Conservation (phyloP, 2,329 filamentous ascomycete genomes). For the Sarocladium brachiariae region DNA sequence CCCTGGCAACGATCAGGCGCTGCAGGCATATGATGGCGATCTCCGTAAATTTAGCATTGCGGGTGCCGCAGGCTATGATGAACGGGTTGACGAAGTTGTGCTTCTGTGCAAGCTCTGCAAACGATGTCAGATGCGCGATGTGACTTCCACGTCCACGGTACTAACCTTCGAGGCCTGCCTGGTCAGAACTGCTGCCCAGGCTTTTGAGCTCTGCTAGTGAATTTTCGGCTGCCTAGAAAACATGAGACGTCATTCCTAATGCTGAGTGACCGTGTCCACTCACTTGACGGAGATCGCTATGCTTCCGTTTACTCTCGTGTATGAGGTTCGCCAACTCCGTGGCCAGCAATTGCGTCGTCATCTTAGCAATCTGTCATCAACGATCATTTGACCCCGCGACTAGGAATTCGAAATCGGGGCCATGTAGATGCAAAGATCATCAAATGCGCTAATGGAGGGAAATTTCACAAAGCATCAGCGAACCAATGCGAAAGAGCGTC, state of each 20-base stretch:
- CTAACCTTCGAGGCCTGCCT: slow-evolving; percentile 16
- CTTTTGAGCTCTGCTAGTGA: slow-evolving; percentile 81
- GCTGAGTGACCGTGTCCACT: slow-evolving; percentile 25
- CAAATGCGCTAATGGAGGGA: background rate
- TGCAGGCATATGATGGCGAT: slow-evolving; percentile 87
- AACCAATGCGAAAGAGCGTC: background rate
- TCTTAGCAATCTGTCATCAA: slow-evolving; percentile 36
- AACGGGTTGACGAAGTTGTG: slow-evolving; percentile 88
- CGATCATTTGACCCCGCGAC: background rate
- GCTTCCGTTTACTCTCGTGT: slow-evolving; percentile 92
- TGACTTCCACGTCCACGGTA: slow-evolving; percentile 27
- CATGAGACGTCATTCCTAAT: background rate
- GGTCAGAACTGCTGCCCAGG: slow-evolving; percentile 26
- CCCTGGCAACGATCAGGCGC: slow-evolving; percentile 74
- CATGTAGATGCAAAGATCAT: slow-evolving; percentile 16
- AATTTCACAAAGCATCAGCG: background rate
- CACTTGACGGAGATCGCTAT: slow-evolving; percentile 79
- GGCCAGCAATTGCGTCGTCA: slow-evolving; percentile 86
- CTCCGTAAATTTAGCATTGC: slow-evolving; percentile 81
- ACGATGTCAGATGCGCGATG: slow-evolving; percentile 14
- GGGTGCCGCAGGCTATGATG: slow-evolving; percentile 83
- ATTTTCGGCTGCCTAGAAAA: slow-evolving; percentile 74
- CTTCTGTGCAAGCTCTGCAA: slow-evolving; percentile 71
- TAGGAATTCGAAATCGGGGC: background rate
- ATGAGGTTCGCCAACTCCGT: slow-evolving; percentile 86